phyloP scores from a whole-genome alignment of 352 stramenopile species.

The Plasmopara muralis region DNA sequence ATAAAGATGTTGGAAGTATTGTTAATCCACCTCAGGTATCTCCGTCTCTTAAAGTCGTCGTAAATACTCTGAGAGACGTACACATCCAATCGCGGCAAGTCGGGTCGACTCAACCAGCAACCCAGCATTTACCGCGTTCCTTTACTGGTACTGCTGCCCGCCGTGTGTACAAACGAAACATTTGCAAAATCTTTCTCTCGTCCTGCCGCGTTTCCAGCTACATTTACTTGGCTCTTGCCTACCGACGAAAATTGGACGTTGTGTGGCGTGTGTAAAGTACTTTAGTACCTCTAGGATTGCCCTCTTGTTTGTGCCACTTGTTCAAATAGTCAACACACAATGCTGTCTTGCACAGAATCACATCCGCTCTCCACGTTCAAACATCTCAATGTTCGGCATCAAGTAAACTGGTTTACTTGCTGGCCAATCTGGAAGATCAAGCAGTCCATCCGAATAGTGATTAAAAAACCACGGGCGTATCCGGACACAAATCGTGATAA shows the following conservation, averaged over 20 bases:
- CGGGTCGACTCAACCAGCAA: conserved; percentile 29
- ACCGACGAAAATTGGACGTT: conserved; percentile 37
- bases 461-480: conserved; percentile 50
- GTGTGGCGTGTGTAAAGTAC: conserved; percentile 66
- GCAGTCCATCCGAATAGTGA: conserved; percentile 45
- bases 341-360: conserved; percentile 47
- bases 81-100: conserved; percentile 32
- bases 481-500: conserved; percentile 52
- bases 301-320: conserved; percentile 53
- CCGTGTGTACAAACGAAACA: conserved; percentile 38
- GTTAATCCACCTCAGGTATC: conserved; percentile 20
- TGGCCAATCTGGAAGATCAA: conserved; percentile 23
- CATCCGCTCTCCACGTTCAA: conserved; percentile 44
- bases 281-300: conserved; percentile 37
- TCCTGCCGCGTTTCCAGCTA: conserved; percentile 8
- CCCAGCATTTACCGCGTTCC: conserved; percentile 33
- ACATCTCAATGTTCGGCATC: conserved; percentile 62
- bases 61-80: conserved; percentile 33
- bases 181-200: conserved; percentile 33
- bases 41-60: conserved; percentile 19
- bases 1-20: conserved; percentile 27
- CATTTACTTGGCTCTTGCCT: conserved; percentile 15
- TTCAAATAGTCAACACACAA: conserved; percentile 32
- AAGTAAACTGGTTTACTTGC: conserved; percentile 38
- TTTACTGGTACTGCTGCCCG: conserved; percentile 41